Conservation (phyloP, 345 rosid species). For the Populus alba region DNA sequence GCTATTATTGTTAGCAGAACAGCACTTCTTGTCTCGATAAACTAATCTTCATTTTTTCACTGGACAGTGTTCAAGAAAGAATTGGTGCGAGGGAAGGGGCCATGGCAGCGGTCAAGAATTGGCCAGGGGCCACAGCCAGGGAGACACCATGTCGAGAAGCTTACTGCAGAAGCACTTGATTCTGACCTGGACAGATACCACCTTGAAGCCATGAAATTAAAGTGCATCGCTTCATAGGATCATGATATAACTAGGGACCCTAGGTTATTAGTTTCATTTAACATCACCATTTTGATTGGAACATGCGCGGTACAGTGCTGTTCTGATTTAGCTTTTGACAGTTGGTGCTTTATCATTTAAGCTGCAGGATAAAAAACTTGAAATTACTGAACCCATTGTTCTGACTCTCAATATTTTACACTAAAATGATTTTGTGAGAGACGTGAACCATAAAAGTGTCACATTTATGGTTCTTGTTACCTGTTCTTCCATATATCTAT, state of each 20-base stretch:
- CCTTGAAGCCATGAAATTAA: conserved; percentile 45
- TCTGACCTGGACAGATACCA: conserved; percentile 62
- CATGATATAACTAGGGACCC: neutral
- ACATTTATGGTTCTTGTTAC: neutral
- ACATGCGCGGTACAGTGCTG: neutral
- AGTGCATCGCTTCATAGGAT: conserved; percentile 1
- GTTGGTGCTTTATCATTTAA: neutral
- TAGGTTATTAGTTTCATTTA: neutral
- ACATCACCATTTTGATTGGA: neutral
- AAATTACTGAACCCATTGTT: neutral
- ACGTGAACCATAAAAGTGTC: neutral
- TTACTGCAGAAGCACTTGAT: conserved; percentile 58
- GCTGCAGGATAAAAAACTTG: neutral
- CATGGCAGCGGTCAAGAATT: conserved; percentile 19
- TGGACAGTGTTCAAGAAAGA: conserved; percentile 40
- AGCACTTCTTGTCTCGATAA: neutral
- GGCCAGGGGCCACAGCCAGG: conserved; percentile 32
- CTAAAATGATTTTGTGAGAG: neutral
- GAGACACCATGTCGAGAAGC: conserved; percentile 34
- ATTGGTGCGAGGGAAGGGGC: conserved; percentile 33
- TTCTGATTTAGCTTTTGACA: neutral
- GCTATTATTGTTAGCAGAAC: neutral
- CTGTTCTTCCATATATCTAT: too few relatives aligned
- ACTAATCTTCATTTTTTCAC: neutral
- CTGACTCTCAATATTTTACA: neutral